Base-by-base conservation (phyloP, 2,329 filamentous ascomycete species). In the Sphaceloma murrayae region DNA sequence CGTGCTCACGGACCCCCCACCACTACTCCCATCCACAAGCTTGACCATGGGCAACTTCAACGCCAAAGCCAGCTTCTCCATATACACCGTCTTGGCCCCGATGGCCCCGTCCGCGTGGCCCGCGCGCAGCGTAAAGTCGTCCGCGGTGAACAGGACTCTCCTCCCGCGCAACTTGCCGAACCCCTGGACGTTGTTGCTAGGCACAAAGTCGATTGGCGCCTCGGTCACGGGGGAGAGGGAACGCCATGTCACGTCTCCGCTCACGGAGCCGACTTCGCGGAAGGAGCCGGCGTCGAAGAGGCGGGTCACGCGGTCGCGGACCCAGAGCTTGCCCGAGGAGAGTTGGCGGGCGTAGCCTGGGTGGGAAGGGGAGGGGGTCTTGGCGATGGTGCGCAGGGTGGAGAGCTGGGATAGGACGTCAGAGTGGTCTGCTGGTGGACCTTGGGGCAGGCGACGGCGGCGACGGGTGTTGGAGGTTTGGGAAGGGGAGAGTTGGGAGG, bases 281-380 rank as follows among this genome's bases (percentile, higher is more conserved):
- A 79, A 78, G 17, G 65, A 72, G 2, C 65, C 69, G 2, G 61
- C 52, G 46, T 80, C 76, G 8, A 80, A 64, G n/a, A 81, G 62
- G 22, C 69, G 62, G 4, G 73, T 65, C 13, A 80, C 72, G 2
- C 77, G 65, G 53, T 80, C 76, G 16, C 76, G 69, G 0, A 80
- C 76, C 75, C 76, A 80, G 13, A 80, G 65, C 56, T 81, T 81
- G 1, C 77, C 77, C 2, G 74, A 69, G 58, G 75, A 66, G 51
- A 77, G 78, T 55, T 81, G 77, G 4, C 74, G 69, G n/a, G 74
- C 58, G 50, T 80, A 80, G 17, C 77, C 77, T 49, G 70, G 64
- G 45, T 71, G 71, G 5, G 61, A 67, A 0, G 65, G 56, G 42
- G 77, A 65, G 2, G 77, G 75, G 1, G 69, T 78, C 16, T 65